Conservation (phyloP, 2,329 filamentous ascomycete genomes). For the Diaporthe australafricana region DNA sequence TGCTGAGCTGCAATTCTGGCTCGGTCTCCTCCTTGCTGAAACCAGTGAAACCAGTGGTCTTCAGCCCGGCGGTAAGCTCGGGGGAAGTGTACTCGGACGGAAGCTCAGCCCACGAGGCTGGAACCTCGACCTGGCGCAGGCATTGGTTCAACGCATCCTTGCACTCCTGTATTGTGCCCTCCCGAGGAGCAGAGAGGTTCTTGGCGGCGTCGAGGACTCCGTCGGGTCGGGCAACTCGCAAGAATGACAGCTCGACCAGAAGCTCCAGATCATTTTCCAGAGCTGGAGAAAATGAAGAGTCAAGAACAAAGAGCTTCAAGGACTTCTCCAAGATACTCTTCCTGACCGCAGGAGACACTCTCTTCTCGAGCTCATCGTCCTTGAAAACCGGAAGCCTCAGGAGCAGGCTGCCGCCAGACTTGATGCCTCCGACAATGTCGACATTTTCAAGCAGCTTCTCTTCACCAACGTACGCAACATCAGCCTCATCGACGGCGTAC, state of each 20-base stretch:
- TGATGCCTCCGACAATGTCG: slow-evolving; percentile 77
- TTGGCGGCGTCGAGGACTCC: slow-evolving; percentile 74
- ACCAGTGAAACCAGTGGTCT: slow-evolving; percentile 82
- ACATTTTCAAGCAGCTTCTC: slow-evolving; percentile 84
- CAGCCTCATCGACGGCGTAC: slow-evolving; percentile 82
- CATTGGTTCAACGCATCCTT: slow-evolving; percentile 76
- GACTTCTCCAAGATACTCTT: slow-evolving; percentile 78
- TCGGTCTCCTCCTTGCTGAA: slow-evolving; percentile 84
- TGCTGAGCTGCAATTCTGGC: slow-evolving; percentile 71
- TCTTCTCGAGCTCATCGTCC: slow-evolving; percentile 90
- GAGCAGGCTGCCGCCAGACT: slow-evolving; percentile 77
- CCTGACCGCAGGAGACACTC: slow-evolving; percentile 77
- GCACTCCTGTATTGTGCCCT: slow-evolving; percentile 64
- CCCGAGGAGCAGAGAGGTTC: slow-evolving; percentile 68
- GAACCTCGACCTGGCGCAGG: slow-evolving; percentile 79
- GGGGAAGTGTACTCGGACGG: slow-evolving; percentile 67
- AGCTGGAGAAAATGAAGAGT: slow-evolving; percentile 75
- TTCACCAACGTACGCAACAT: slow-evolving; percentile 82
- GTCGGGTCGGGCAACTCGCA: slow-evolving; percentile 79
- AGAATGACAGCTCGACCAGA: slow-evolving; percentile 84
- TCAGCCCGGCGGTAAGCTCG: slow-evolving; percentile 72
- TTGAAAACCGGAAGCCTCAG: slow-evolving; percentile 83
- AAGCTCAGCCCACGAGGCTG: slow-evolving; percentile 82
- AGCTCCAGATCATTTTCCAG: slow-evolving; percentile 74
- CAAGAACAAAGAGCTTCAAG: slow-evolving; percentile 79